Evolutionary conservation across 2,329 filamentous ascomycete genomes (phyloP).

Genomic region (Talaromyces rugulosus): DNA sequence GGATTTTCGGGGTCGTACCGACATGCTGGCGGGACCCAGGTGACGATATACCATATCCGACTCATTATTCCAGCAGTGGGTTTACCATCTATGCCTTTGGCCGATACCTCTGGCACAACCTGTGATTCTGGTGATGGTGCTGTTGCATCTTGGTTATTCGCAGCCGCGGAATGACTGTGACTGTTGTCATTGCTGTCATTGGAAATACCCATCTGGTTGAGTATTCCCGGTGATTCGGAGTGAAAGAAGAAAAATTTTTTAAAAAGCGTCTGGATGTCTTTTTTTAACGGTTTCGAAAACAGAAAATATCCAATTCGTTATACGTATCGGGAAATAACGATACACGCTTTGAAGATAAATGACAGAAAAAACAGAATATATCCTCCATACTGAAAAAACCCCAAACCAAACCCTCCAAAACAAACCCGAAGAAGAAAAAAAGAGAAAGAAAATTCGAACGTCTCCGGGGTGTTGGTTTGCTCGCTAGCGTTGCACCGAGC

Average conservation of each 20-base stretch:
- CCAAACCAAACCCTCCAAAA: not conserved
- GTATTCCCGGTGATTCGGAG: not conserved
- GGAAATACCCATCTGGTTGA: not conserved
- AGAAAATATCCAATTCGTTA: not conserved
- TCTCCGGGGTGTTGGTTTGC: not conserved
- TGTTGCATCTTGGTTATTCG: not conserved
- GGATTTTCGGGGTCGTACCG: constrained; percentile 65
- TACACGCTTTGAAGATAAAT: not conserved
- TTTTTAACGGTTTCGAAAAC: not conserved
- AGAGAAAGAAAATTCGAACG: not conserved
- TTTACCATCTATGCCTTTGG: not conserved
- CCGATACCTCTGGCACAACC: not conserved
- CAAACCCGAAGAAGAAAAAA: not conserved
- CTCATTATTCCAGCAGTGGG: not conserved
- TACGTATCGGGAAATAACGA: not conserved
- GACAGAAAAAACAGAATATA: not conserved
- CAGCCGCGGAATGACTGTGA: not conserved
- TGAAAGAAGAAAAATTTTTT: not conserved
- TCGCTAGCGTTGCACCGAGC: not conserved
- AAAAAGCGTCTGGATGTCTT: too few relatives aligned
- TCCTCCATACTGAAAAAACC: not conserved
- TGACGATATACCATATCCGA: constrained; percentile 29
- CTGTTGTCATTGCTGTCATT: not conserved
- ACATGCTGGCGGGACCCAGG: constrained; percentile 62
- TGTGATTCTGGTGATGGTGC: not conserved